Base-by-base conservation (phyloP, 2,329 filamentous ascomycete species). In the Alternaria tenuissima region DNA sequence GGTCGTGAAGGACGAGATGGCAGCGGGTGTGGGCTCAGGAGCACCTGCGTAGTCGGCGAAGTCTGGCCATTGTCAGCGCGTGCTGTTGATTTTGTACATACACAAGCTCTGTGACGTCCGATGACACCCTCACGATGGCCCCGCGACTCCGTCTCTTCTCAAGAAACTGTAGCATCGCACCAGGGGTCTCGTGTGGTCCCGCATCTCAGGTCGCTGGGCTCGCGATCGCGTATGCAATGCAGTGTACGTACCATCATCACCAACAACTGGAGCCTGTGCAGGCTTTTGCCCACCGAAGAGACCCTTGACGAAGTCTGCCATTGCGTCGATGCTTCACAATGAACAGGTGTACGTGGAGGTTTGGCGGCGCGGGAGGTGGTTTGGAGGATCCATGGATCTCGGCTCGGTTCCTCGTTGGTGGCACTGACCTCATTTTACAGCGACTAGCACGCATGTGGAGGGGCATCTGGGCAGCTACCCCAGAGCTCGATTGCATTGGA, bases 41-140 rank as follows among this genome's bases (percentile, higher is more conserved):
- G 89, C 90, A 66, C 88, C 89, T 62, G 93, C 92, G 76, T 96
- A 98, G 84, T 97, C 94, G 81, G 92, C 93, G 79, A 97, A 97
- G 82, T 96, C 94, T 97, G 77, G 38, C 42, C 8, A 14, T 16
- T 47, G 49, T 63, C 34, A 63, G 52, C 26, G 42, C 43, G 52
- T 24, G 53, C 41, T 12, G n/a, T 38, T 47, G 24, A 16, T 47
- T 16, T 36, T 26, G n/a, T 47, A 47, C 6, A 18, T 30, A 26
- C 20, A 36, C 41, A 52, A 16, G 6, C 42, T 20, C 30, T 39
- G 16, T n/a, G 0, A 28, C 16, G 5, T 16, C 53, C 18, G 12
- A 24, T 11, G 22, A 12, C 4, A 18, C 14, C 7, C n/a, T 30
- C 26, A 39, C 7, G n/a, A 48, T n/a, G n/a, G 11, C 34, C 12